Percentiles rank a stretch among this genome's conserved stretches.
Conservation (phyloP, 2,329 filamentous ascomycete species). For the Trichoderma brevicompactum region DNA sequence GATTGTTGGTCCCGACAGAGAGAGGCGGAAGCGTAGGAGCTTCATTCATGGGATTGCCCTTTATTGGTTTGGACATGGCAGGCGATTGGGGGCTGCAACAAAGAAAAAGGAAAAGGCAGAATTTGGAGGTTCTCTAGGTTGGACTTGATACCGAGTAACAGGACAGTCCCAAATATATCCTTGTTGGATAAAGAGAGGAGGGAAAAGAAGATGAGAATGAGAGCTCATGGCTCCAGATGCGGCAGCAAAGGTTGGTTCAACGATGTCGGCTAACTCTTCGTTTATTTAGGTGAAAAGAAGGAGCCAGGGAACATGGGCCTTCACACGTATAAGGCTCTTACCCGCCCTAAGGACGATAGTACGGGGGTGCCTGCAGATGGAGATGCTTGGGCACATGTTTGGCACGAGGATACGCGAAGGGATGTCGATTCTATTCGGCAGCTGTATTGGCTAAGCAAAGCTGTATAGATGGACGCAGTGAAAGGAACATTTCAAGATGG, state of each 20-base stretch:
- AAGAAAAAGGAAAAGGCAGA: neutral
- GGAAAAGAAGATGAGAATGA: neutral
- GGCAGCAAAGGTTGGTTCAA: neutral
- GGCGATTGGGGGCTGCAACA: neutral
- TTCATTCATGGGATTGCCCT: slow-evolving; percentile 6
- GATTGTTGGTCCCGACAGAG: neutral
- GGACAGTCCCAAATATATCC: neutral
- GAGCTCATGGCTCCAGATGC: neutral
- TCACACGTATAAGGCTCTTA: neutral
- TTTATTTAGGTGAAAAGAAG: neutral
- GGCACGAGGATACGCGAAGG: neutral
- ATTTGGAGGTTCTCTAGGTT: neutral
- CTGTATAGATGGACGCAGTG: neutral
- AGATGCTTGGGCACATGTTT: neutral
- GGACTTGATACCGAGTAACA: neutral
- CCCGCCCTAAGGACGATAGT: neutral
- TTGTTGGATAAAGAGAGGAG: neutral
- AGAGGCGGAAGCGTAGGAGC: slow-evolving; percentile 30
- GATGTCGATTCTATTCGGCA: neutral
- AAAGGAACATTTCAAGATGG: neutral
- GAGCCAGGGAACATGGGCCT: neutral
- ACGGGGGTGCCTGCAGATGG: neutral
- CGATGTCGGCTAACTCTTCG: slow-evolving; percentile 2
- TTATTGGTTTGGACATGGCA: slow-evolving; percentile 29
- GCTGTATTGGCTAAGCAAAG: neutral